phyloP scores from a whole-genome alignment of 192 early-diverging fungal species.

The Coemansia aciculifera region DNA sequence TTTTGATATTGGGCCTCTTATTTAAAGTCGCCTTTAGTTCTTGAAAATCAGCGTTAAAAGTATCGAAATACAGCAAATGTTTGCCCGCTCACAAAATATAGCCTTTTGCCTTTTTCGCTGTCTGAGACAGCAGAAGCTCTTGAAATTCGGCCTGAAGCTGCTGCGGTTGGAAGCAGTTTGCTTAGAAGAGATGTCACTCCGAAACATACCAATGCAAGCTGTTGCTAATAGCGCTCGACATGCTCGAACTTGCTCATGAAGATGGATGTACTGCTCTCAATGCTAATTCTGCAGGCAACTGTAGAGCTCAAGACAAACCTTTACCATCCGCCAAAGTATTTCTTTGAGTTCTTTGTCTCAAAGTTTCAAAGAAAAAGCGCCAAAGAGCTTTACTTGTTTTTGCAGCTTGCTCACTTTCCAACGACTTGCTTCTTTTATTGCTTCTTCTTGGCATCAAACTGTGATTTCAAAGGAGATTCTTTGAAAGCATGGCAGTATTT shows the following conservation, averaged over 20 bases:
- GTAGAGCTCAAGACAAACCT: neutral
- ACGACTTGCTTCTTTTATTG: too few relatives aligned
- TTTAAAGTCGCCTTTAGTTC: neutral
- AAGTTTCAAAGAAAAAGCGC: neutral
- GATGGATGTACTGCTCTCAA: neutral
- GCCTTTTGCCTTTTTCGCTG: neutral
- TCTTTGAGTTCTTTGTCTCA: neutral
- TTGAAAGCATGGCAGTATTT: too few relatives aligned
- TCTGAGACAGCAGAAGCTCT: neutral
- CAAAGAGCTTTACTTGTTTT: too few relatives aligned
- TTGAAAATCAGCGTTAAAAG: neutral
- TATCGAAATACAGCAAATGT: neutral
- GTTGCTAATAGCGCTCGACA: too few relatives aligned
- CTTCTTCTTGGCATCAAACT: too few relatives aligned
- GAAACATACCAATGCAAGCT: too few relatives aligned
- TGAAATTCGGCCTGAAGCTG: neutral
- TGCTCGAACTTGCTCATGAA: too few relatives aligned
- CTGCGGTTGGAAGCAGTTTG: neutral
- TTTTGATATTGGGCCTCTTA: neutral
- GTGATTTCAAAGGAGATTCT: too few relatives aligned
- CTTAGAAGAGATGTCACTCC: too few relatives aligned
- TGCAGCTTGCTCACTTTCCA: too few relatives aligned
- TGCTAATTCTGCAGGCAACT: neutral
- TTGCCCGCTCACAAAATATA: neutral
- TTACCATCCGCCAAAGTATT: neutral